Evolutionary conservation across 257 asterid species (phyloP), one percentile per base, ranked within the genome.

Genomic region (Galeopsis tetrahit): DNA sequence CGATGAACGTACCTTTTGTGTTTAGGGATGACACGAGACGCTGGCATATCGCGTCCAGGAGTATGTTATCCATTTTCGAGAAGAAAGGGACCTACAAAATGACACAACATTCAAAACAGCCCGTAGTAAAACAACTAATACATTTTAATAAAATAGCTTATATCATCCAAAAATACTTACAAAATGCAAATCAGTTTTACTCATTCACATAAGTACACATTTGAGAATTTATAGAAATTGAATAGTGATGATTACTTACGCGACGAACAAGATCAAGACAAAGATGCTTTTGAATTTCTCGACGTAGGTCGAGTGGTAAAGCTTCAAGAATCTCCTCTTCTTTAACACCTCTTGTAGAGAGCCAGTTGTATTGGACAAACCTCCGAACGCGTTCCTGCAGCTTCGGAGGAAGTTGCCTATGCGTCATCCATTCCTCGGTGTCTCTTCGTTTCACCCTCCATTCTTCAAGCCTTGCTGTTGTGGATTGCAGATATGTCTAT

Each of bases 371-470:
- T 39, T 91, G 97, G 39, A 94, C 96, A 69, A 89, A 87, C 21
- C 92, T 79, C 8, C 94, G 86, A 55, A 90, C 90, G 35, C 89
- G 95, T n/a, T 87, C 90, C 75, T 89, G 97, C 80, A 93, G 80
- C 3, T 82, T 85, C 0, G 82, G 90, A 14, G 98, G 97, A 1
- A 93, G 79, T 77, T 93, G 97, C 6, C 98, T 90, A 68, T 90
- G 98, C 73, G 85, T 78, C 98, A 93, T 90, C 98, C 97, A 93
- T 73, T 93, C 98, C 77, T 93, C 98, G 0, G 97, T 90, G 76
- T 90, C 97, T 81, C 97, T 79, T 73, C 95, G 78, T 66, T 79
- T 86, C 31, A 87, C 84, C 75, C 97, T 82, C 97, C 98, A 93
- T 72, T 93, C 96, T 86, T 93, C 98, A 4, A 93, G 91, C 75